Evolutionary conservation across 441 rosid species (phyloP), one percentile per base, ranked within the genome.

Genomic region (Populus hybrid): DNA sequence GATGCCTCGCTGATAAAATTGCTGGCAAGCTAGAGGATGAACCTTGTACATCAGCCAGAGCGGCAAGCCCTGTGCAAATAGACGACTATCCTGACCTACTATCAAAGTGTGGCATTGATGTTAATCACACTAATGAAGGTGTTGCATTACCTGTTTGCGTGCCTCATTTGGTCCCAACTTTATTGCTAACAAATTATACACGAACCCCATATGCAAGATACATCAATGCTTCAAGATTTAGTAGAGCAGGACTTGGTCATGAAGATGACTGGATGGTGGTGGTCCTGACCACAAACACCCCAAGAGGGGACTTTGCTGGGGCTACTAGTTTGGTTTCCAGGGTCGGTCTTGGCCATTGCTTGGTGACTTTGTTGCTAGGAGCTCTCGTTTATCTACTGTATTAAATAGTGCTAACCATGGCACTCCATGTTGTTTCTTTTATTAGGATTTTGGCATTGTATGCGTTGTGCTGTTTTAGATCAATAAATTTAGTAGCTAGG

Each of bases 211-310:
- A 83, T 73, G 84, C 89, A 1, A 82, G 24, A 69, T 89, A 78
- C 73, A 28, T 92, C 12, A 94, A 93, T 31, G 86, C 89, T 79
- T 86, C 95, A 11, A 82, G 71, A 73, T 92, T 78, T 72, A 86
- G 84, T 0, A 92, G 92, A 0, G 90, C 86, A 0, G 99, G 97
- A 14, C 59, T 92, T 3, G 90, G 93, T 4, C 86, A 89, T 5
- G 88, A 89, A 35, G 88, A 89, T 20, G 90, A 92, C 69, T 90
- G 97, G 99, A 88, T 88, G 90, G 97, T 93, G 36, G 80, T 89
- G 23, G 89, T 90, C 24, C 71, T 93, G 73, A 78, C 85, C 0
- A 83, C 92, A 1, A 86, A 53, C 56, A 87, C 88, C 3, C 87
- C 73, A 1, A 74, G 79, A 0, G 98, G 97, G 40, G 89, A 87